Conservation (phyloP, 2,329 filamentous ascomycete genomes). For the Penicillium sp. region DNA sequence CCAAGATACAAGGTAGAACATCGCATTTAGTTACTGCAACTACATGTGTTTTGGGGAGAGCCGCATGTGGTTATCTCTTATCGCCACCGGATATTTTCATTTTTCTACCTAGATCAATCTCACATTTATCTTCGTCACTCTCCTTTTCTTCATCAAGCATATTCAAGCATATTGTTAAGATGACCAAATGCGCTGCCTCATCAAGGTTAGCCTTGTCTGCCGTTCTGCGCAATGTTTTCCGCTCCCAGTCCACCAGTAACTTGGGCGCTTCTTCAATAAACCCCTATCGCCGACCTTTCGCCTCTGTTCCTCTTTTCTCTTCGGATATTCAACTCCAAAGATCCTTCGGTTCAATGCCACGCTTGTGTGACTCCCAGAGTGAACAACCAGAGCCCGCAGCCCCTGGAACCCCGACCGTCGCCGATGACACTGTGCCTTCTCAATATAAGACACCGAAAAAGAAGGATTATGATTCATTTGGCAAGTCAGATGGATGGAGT, state of each 20-base stretch:
- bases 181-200: conserved; percentile 26
- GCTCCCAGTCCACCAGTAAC: conserved; percentile 20
- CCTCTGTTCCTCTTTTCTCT: conserved; percentile 1
- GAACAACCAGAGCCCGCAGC: neutral
- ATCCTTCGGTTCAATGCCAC: neutral
- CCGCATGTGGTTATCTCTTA: no score
- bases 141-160: no score
- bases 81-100: no score
- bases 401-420: neutral
- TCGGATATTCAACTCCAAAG: neutral
- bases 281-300: neutral
- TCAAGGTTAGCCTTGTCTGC: conserved; percentile 26
- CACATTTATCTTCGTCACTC: no score
- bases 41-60: no score
- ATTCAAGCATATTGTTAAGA: conserved; percentile 2
- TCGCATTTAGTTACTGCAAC: no score
- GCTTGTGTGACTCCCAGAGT: neutral
- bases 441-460: neutral
- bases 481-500: neutral
- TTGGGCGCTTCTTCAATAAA: conserved; percentile 5
- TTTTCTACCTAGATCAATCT: no score
- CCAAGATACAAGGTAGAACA: no score
- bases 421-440: neutral
- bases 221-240: conserved; percentile 25
- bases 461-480: neutral